Evolutionary conservation across 352 stramenopile species (phyloP).

Genomic region (Phytophthora ramorum): DNA sequence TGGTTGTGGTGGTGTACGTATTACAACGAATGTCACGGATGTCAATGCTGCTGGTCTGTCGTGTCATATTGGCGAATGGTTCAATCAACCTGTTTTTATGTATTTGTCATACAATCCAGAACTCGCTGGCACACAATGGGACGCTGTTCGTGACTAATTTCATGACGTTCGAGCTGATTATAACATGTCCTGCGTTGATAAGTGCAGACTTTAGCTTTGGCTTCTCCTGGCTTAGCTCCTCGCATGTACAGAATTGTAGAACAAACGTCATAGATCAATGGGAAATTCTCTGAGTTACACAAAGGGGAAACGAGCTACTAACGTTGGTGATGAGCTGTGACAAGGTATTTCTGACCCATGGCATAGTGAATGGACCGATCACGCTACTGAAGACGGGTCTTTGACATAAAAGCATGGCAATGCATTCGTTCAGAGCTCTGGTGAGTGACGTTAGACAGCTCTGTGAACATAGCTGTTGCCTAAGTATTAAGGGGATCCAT

Average conservation of each 20-base stretch:
- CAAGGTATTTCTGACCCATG: not conserved
- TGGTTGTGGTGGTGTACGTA: not conserved
- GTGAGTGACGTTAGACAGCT: not conserved
- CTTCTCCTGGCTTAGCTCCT: not conserved
- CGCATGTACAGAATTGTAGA: too few relatives aligned
- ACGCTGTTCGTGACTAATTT: too few relatives aligned
- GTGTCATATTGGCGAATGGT: not conserved
- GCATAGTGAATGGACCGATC: not conserved
- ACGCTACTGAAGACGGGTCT: not conserved
- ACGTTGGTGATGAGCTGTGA: not conserved
- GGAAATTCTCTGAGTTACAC: too few relatives aligned
- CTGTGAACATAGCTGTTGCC: not conserved
- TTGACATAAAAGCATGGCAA: not conserved
- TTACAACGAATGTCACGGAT: not conserved
- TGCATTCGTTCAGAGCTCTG: not conserved
- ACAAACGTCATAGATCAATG: not conserved
- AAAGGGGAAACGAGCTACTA: not conserved
- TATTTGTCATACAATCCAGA: not conserved
- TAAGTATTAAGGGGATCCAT: not conserved
- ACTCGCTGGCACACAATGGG: too few relatives aligned
- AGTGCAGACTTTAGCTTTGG: not conserved
- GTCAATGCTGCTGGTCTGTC: not conserved
- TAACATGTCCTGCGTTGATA: too few relatives aligned
- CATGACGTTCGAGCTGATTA: too few relatives aligned
- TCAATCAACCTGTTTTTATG: not conserved